These are phyloP conservation scores for Penicillium sp. DNA, from an alignment of 2,329 filamentous ascomycete species.

Conservation along the genomic window DNA sequence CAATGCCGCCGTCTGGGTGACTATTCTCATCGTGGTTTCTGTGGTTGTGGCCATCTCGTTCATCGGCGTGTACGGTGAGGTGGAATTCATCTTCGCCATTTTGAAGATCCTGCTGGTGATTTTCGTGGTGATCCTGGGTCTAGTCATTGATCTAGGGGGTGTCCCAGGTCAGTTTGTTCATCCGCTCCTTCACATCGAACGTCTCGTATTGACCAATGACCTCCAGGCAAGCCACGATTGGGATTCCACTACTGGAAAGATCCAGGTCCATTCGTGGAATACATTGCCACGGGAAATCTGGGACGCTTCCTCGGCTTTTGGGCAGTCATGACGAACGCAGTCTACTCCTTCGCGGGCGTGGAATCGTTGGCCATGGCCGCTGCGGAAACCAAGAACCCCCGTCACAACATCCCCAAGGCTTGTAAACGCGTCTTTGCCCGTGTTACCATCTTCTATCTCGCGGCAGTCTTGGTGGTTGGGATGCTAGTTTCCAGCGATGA, in stretches of 20 bases:
- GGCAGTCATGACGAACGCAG: constrained; percentile 50
- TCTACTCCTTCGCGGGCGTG: constrained; percentile 43
- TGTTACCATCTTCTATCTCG: constrained; percentile 61
- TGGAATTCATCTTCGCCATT: constrained; percentile 57
- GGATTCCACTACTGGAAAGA: constrained; percentile 72
- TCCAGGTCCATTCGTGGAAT: constrained; percentile 69
- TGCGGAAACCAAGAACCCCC: constrained; percentile 59
- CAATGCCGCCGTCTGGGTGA: constrained; percentile 46
- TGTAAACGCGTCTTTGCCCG: constrained; percentile 59
- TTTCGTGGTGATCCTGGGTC: constrained; percentile 49
- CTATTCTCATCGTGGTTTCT: constrained; percentile 60
- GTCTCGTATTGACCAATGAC: constrained; percentile 58
- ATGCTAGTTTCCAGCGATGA: constrained; percentile 63
- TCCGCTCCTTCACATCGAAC: constrained; percentile 48
- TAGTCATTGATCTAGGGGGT: constrained; percentile 66
- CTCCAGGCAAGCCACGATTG: constrained; percentile 49
- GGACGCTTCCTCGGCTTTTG: constrained; percentile 68
- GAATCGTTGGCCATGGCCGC: constrained; percentile 61
- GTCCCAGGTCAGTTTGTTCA: constrained; percentile 56
- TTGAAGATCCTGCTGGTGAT: constrained; percentile 56
- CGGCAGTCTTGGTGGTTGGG: constrained; percentile 61
- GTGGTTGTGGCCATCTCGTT: constrained; percentile 62
- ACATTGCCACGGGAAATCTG: constrained; percentile 60
- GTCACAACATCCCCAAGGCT: constrained; percentile 58
- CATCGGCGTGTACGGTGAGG: constrained; percentile 53